These are phyloP conservation scores for Plasmodium malariae DNA, from an alignment of 169 alveolate genomes.

Conservation along the genomic window DNA sequence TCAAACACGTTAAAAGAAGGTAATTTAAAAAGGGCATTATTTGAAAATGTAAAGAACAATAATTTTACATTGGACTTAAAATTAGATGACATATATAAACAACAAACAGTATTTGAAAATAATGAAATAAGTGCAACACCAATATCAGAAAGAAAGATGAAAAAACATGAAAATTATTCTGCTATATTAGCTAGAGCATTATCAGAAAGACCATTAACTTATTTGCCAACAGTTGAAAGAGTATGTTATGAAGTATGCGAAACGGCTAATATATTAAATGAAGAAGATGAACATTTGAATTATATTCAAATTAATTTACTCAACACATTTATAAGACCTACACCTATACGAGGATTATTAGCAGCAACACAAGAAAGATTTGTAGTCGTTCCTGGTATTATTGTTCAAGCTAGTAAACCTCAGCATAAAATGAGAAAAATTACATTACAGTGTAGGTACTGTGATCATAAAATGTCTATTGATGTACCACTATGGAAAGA, in stretches of 20 bases:
- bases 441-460: constrained; percentile 92
- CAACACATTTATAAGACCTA: constrained; percentile 84
- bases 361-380: constrained; percentile 91
- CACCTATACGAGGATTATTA: constrained; percentile 82
- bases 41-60: constrained; percentile 85
- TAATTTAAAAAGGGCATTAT: constrained; percentile 80
- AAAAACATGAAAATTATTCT: constrained; percentile 81
- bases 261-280: constrained; percentile 81
- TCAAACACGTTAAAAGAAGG: constrained; percentile 86
- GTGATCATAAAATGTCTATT: constrained; percentile 92
- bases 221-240: constrained; percentile 83
- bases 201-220: constrained; percentile 84
- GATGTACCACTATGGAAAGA: constrained; percentile 93
- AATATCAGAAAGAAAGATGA: constrained; percentile 73
- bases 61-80: constrained; percentile 84
- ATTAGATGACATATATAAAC: constrained; percentile 85
- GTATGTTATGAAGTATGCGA: constrained; percentile 86
- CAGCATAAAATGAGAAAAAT: constrained; percentile 88
- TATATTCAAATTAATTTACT: constrained; percentile 84
- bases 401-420: constrained; percentile 94
- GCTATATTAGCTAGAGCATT: constrained; percentile 84
- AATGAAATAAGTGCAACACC: constrained; percentile 79
- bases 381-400: constrained; percentile 96
- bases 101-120: constrained; percentile 81
- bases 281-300: constrained; percentile 82